Evolutionary conservation across 1,284 basidiomycete species (phyloP), one percentile per base, ranked within the genome.

Genomic region (Serendipita sp.): DNA sequence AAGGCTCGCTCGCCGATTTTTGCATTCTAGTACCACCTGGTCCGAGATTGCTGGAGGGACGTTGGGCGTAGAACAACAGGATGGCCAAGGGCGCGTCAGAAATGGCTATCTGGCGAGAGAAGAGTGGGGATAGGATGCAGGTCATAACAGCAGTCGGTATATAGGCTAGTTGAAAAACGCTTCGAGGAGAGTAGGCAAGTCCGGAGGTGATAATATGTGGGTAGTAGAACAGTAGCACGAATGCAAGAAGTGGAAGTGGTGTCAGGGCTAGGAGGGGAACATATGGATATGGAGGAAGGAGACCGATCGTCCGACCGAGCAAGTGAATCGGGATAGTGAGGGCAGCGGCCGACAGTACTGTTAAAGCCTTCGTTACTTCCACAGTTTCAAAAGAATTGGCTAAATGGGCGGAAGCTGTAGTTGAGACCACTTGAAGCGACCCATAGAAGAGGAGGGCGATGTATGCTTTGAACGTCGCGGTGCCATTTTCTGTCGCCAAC

Each of bases 241-340:
- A 30, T 6, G 53, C 53, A 10, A 58, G 53, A 30, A 58, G 53
- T 5, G 53, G 53, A 29, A 58, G 53, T 32, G 53, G 53, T 26
- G 53, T 58, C 15, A 58, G 26, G 6, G 53, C 53, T 6, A 58
- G 32, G 8, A 58, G 30, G 22, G 53, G 53, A n/a, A 58, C 53
- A 34, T 30, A 58, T 30, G 53, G 53, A 26, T 58, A 58, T 4
- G 53, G 53, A 4, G 53, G 53, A 72, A 67, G 22, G 72, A 72
- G 66, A 71, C 69, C 47, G 70, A 71, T 66, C 71, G 72, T 13
- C 68, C 70, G 1, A 68, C 63, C 72, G 72, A 72, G 69, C 72
- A 72, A 5, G 68, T 68, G 44, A 71, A 70, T 60, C 12, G 53
- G 53, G n/a, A 58, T 58, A 32, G 53, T 58, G 22, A 29, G 15